These are phyloP conservation scores for Dendrocalamus latiflorus DNA, from an alignment of 202 grass and related monocot genomes.

Conservation along the genomic window DNA sequence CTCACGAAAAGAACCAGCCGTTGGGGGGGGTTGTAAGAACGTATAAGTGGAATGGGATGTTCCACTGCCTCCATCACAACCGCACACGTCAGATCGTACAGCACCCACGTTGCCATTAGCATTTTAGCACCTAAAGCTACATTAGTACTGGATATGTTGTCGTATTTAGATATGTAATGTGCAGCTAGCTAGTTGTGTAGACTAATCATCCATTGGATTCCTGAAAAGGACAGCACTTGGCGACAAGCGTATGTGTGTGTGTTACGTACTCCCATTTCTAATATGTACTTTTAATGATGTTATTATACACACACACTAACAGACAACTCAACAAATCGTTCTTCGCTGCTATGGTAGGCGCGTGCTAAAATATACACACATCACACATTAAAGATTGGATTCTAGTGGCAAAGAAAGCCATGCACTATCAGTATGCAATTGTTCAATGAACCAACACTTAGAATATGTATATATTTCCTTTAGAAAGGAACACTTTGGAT, in stretches of 20 bases:
- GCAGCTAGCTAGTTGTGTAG: not conserved
- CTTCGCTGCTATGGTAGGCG: not conserved
- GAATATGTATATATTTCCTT: not conserved
- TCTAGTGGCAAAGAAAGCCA: not conserved
- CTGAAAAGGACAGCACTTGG: not conserved
- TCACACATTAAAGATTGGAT: not conserved
- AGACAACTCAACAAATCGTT: not conserved
- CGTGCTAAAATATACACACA: not conserved
- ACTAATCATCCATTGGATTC: not conserved
- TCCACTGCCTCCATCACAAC: no score
- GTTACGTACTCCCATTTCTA: no score
- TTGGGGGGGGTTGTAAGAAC: no score
- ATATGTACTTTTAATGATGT: no score
- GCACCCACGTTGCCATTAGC: no score
- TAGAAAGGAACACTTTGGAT: not conserved
- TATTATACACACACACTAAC: no score
- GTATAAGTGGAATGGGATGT: no score
- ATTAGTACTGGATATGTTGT: no score
- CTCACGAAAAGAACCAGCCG: no score
- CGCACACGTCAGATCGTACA: no score
- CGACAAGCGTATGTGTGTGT: no score
- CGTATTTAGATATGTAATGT: not conserved
- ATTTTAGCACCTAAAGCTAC: no score
- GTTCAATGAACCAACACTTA: not conserved
- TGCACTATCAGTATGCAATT: not conserved